phyloP scores from a whole-genome alignment of 345 rosid species.

The Atalantia buxifolia region DNA sequence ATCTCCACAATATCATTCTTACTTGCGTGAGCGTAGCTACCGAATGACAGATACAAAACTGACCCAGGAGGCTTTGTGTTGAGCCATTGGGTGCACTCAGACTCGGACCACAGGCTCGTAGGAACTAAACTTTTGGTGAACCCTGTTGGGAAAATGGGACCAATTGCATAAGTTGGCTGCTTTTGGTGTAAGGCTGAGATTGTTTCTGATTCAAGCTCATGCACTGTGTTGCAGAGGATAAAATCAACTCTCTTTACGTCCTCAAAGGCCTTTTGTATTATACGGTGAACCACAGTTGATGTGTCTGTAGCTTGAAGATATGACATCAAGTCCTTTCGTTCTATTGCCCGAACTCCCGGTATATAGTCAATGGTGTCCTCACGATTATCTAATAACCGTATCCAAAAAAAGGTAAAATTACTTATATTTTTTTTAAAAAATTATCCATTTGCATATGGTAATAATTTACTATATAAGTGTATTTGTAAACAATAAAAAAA shows the following conservation, averaged over 20 bases:
- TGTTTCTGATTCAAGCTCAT: constrained; percentile 56
- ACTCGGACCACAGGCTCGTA: constrained; percentile 82
- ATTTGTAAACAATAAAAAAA: too few species aligned
- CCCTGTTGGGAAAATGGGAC: constrained; percentile 66
- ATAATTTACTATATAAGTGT: too few species aligned
- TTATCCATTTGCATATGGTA: too few species aligned
- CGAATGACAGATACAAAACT: constrained; percentile 70
- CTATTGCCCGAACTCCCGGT: constrained; percentile 64
- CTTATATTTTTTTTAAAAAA: too few species aligned
- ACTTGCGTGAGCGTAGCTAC: constrained; percentile 71
- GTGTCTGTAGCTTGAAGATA: constrained; percentile 66
- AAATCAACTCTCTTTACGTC: constrained; percentile 67
- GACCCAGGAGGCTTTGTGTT: constrained; percentile 53
- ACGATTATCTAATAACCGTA: constrained; percentile 33
- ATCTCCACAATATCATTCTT: constrained; percentile 52
- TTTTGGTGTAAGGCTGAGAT: constrained; percentile 41
- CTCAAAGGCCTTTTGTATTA: constrained; percentile 50
- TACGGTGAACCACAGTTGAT: constrained; percentile 50
- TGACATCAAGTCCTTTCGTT: constrained; percentile 62
- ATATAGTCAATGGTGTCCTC: constrained; percentile 60
- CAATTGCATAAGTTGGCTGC: constrained; percentile 57
- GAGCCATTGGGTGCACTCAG: constrained; percentile 83
- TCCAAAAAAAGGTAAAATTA: too few species aligned
- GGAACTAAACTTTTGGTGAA: constrained; percentile 41
- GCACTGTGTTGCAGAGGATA: constrained; percentile 65